Evolutionary conservation across 805 yeast species (phyloP), one percentile per base, ranked within the genome.

Genomic region (Lachancea sp.): DNA sequence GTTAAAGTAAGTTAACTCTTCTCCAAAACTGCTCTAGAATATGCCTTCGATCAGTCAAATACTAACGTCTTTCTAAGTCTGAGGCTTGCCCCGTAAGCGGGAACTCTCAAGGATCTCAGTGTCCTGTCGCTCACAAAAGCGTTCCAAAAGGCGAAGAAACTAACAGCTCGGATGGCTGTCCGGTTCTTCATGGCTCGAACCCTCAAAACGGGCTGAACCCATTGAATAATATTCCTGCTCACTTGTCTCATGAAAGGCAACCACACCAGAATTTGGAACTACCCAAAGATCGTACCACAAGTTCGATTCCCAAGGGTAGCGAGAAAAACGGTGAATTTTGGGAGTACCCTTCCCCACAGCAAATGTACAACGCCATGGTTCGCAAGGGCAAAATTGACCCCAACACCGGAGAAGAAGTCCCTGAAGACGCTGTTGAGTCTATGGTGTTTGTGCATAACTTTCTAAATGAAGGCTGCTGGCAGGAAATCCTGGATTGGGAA

Each of bases 311-410:
- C 17, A 76, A 87, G 51, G 98, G 98, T 25, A 93, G 93, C 44
- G 98, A 98, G 17, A 75, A 86, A 49, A 72, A 69, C 9, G 80
- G 79, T 49, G 95, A 95, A 1, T 79, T 82, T 39, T 93, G 99
- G 99, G 99, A 93, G 67, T 93, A 93, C 62, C 99, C 99, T 1
- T 87, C 96, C 2, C 99, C 99, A 1, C 99, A 93, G 67, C 99
- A 93, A 63, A 93, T 93, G 99, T 81, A 89, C 53, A 90, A 91
- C 59, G 99, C 99, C 11, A 91, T 93, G 98, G 69, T 89, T 22
- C 79, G 91, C 52, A 93, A 93, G 69, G 96, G 96, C 17, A 91
- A 93, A 58, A 56, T 65, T 12, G 65, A 62, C 37, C 54, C 60
- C 4, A 51, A 53, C 29, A 60, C 63, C 1, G 81, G 77, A 2